Percentiles rank a stretch among this genome's conserved stretches.
phyloP scores from a whole-genome alignment of 2,329 filamentous ascomycete species.

The Thielaviopsis cerberus region DNA sequence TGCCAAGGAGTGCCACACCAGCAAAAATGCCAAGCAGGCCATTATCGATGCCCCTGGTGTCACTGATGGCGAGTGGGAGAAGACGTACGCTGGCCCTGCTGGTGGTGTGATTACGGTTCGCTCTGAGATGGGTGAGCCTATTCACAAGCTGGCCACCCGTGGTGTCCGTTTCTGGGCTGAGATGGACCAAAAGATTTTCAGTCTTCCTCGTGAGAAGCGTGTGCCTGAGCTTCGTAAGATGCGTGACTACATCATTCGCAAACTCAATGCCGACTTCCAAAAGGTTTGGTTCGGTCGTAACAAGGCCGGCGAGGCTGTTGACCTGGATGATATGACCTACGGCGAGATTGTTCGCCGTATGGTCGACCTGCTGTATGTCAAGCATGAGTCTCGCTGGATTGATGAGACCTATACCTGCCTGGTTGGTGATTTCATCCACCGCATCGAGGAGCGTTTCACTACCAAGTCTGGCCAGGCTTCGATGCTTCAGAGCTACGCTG shows the following conservation, averaged over 20 bases:
- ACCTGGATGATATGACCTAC: conserved; percentile 93
- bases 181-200: conserved; percentile 98
- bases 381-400: conserved; percentile 82
- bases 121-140: conserved; percentile 98
- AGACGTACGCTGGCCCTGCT: conserved; percentile 77
- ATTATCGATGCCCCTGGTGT: conserved; percentile 74
- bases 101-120: conserved; percentile 91
- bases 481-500: conserved; percentile 72
- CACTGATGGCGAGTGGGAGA: conserved; percentile 70
- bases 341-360: conserved; percentile 70
- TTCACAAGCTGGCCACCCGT: conserved; percentile 93
- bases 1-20: conserved; percentile 79
- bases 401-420: conserved; percentile 66
- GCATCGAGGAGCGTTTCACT: conserved; percentile 91
- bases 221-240: conserved; percentile 74
- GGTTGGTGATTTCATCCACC: conserved; percentile 88
- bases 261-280: conserved; percentile 88
- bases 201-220: conserved; percentile 83
- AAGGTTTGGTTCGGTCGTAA: conserved; percentile 94
- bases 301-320: conserved; percentile 58
- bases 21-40: conserved; percentile 69
- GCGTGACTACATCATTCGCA: conserved; percentile 81
- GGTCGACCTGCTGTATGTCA: conserved; percentile 80
- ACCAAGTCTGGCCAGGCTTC: conserved; percentile 52
- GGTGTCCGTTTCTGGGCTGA: conserved; percentile 95